Conservation (phyloP, 352 stramenopile species). For the Halophytophthora polymorphica region DNA sequence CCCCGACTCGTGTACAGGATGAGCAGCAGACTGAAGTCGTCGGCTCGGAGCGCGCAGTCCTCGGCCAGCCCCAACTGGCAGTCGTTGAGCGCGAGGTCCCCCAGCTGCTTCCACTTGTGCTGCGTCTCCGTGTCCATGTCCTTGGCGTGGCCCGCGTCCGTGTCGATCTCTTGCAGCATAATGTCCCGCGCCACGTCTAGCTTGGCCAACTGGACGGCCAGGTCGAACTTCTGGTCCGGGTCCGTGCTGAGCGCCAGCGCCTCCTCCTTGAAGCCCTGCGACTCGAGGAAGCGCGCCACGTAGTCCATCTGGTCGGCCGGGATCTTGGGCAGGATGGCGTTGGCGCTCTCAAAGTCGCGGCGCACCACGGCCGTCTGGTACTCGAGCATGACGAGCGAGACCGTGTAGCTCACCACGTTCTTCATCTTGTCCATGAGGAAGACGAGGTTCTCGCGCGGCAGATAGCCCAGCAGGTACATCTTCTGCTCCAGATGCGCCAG, state of each 20-base stretch:
- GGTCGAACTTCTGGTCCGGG: constrained; percentile 98
- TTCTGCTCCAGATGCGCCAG: constrained; percentile 94
- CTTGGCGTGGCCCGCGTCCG: constrained; percentile 33
- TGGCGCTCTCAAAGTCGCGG: constrained; percentile 97
- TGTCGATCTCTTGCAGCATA: constrained; percentile 88
- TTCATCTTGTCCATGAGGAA: constrained; percentile 98
- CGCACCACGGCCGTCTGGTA: constrained; percentile 99
- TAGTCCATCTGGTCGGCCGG: constrained; percentile 84
- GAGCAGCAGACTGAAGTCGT: constrained; percentile 96
- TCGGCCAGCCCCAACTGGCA: constrained; percentile 94
- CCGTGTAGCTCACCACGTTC: constrained; percentile 89
- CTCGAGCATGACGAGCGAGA: constrained; percentile 95
- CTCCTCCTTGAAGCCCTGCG: constrained; percentile 98
- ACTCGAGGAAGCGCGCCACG: constrained; percentile 95
- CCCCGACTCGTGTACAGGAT: constrained; percentile 96
- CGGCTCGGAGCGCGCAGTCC: constrained; percentile 91
- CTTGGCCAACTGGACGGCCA: constrained; percentile 96
- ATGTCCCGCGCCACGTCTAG: constrained; percentile 94
- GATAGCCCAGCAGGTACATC: constrained; percentile 98
- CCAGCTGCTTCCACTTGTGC: constrained; percentile 97
- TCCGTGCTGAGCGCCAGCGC: constrained; percentile 92
- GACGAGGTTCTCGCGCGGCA: constrained; percentile 97
- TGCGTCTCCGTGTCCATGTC: constrained; percentile 95
- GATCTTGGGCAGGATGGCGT: constrained; percentile 95
- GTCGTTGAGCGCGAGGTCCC: constrained; percentile 91